These are phyloP conservation scores for Penicillium sp. DNA, from an alignment of 2,329 filamentous ascomycete species.

Conservation along the genomic window DNA sequence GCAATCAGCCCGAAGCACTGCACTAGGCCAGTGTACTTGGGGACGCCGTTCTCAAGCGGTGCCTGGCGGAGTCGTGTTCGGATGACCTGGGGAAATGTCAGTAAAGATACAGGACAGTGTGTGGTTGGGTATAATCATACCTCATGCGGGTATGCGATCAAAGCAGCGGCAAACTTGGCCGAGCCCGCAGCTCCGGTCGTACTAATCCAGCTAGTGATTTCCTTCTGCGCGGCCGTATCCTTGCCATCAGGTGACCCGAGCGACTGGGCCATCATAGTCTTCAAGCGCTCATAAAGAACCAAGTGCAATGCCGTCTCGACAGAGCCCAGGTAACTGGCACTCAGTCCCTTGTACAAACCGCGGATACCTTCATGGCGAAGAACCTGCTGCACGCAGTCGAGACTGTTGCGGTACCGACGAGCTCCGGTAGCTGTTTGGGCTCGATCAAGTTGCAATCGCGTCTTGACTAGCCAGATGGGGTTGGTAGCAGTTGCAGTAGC, in stretches of 20 bases:
- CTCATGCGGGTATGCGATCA: conserved; percentile 40
- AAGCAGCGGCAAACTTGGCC: conserved; percentile 35
- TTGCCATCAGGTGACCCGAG: conserved; percentile 21
- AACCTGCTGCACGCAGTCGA: conserved; percentile 70
- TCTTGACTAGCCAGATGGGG: conserved; percentile 62
- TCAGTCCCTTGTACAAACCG: conserved; percentile 85
- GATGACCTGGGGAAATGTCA: conserved; percentile 28
- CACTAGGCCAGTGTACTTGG: conserved; percentile 38
- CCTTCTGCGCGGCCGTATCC: conserved; percentile 23
- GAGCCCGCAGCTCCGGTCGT: conserved; percentile 37
- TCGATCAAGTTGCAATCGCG: conserved; percentile 59
- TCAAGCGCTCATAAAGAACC: conserved; percentile 39
- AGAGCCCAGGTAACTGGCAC: conserved; percentile 60
- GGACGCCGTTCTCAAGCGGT: conserved; percentile 34
- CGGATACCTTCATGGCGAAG: conserved; percentile 79
- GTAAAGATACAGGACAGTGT: background rate
- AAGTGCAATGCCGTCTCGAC: conserved; percentile 40
- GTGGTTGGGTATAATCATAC: conserved; percentile 13
- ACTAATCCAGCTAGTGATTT: conserved; percentile 30
- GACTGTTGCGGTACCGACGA: conserved; percentile 57
- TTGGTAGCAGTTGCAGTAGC: conserved; percentile 40
- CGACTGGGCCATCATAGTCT: conserved; percentile 25
- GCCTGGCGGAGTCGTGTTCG: conserved; percentile 39
- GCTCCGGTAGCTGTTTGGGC: conserved; percentile 28
- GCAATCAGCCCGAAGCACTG: conserved; percentile 36